Conservation (phyloP, 495 filamentous ascomycete genomes). For the Xylaria telfairii region DNA sequence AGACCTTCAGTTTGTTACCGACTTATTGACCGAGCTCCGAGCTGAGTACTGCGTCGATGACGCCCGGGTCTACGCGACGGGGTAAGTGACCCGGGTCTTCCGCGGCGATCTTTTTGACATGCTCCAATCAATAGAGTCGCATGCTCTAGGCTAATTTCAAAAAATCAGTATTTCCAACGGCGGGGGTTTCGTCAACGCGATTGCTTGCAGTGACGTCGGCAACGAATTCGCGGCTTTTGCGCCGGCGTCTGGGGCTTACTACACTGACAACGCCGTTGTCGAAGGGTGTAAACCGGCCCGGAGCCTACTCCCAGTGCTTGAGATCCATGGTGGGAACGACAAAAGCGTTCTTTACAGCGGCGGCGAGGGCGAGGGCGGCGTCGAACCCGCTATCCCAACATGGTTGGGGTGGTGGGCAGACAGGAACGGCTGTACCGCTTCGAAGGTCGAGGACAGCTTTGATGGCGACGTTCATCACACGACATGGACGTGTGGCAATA, state of each 20-base stretch:
- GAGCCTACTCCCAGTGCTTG: conserved; percentile 48
- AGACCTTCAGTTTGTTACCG: conserved; percentile 54
- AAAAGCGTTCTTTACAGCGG: conserved; percentile 44
- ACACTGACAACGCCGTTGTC: conserved; percentile 38
- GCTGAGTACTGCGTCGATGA: conserved; percentile 58
- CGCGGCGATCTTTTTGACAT: background rate
- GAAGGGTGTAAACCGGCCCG: conserved; percentile 44
- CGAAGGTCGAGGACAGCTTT: conserved; percentile 38
- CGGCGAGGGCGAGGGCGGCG: conserved; percentile 46
- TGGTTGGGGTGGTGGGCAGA: conserved; percentile 48
- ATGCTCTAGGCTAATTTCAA: background rate
- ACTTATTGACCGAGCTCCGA: conserved; percentile 53
- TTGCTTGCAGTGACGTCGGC: conserved; percentile 56
- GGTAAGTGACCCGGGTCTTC: conserved; percentile 20
- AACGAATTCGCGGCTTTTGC: conserved; percentile 55
- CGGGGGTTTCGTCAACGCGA: conserved; percentile 57
- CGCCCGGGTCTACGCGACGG: conserved; percentile 57
- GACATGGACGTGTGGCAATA: conserved; percentile 45
- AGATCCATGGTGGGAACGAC: conserved; percentile 55
- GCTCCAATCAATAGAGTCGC: background rate
- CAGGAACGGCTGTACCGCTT: conserved; percentile 40
- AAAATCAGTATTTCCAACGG: conserved; percentile 57
- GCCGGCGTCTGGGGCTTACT: conserved; percentile 42
- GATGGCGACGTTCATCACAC: conserved; percentile 40
- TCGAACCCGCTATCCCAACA: conserved; percentile 38